Base-by-base conservation (phyloP, 2,329 filamentous ascomycete genomes). In the Colletotrichum sojae region DNA sequence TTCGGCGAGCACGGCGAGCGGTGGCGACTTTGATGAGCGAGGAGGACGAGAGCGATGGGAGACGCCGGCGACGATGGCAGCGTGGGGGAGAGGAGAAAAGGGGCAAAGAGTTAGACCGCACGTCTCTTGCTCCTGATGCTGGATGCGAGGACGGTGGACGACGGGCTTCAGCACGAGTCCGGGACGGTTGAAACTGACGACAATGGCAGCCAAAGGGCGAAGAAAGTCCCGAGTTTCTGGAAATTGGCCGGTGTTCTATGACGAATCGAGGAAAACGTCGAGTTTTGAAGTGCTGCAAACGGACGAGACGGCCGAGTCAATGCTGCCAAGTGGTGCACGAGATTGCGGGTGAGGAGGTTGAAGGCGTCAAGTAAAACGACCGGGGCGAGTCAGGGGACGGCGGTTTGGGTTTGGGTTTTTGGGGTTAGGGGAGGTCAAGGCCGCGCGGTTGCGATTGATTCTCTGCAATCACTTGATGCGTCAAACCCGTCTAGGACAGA, bases 341-440 rank as follows among this genome's bases (percentile, higher is more conserved):
- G 27, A 51, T 58, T 63, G 63, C 55, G 53, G 51, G 36, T 63
- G 57, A 68, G 45, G 52, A 56, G 63, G 45, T 67, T 67, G 63
- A 70, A 39, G 63, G 63, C 63, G 67, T 70, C 67, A 70, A 63
- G 54, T 67, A 63, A 67, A 67, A 53, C 53, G 57, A 67, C 36
- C 51, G 43, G 56, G 63, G 57, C 63, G 67, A 70, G 67, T 70
- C 67, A 63, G 63, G 53, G 43, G 25, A 36, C 15, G 48, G 58
- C 39, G 40, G 66, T 45, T 54, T 66, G 46, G 15, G 55, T 40
- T 66, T 40, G 16, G 15, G 54, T 60, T 52, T 52, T 10, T 36
- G 55, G 15, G 46, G 45, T 12, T 46, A n/a, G 54, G 36, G 39
- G 27, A 20, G 25, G 43, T 58, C 18, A 60, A 55, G 54, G 52